These are phyloP conservation scores for Pseudogymnoascus sp. DNA, from an alignment of 2,329 filamentous ascomycete species.

Conservation along the genomic window DNA sequence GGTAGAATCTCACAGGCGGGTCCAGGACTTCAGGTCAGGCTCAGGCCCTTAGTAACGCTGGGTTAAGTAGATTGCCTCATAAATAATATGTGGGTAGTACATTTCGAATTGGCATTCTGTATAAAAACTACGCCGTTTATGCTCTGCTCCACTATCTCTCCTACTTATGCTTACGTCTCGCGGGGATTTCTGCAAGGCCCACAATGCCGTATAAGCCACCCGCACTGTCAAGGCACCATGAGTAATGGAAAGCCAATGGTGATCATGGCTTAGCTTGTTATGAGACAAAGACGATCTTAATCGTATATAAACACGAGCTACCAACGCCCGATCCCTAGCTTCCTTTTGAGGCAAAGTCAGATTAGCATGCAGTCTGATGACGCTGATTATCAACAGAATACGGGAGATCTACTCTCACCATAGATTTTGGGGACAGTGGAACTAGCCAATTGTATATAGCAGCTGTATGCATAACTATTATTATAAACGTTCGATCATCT, in stretches of 20 bases:
- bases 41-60: background rate
- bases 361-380: background rate
- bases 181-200: background rate
- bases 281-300: background rate
- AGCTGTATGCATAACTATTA: background rate
- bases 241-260: background rate
- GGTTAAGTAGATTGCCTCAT: background rate
- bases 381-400: background rate
- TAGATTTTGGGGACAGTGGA: background rate
- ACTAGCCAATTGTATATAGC: background rate
- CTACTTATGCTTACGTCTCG: background rate
- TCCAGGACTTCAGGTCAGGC: background rate
- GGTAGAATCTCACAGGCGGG: background rate
- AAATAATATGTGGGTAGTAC: background rate
- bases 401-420: background rate
- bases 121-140: background rate
- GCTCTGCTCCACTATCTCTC: background rate
- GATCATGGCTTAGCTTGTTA: background rate
- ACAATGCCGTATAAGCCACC: background rate
- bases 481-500: background rate
- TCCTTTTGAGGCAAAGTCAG: background rate
- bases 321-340: too few relatives aligned
- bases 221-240: background rate
- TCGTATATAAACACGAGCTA: background rate
- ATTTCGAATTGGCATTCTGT: background rate